A percentile compares a stretch with the other conserved stretches of the same genome.
phyloP scores from a whole-genome alignment of 805 yeast genomes.

The Kodamaea neixiangensis region DNA sequence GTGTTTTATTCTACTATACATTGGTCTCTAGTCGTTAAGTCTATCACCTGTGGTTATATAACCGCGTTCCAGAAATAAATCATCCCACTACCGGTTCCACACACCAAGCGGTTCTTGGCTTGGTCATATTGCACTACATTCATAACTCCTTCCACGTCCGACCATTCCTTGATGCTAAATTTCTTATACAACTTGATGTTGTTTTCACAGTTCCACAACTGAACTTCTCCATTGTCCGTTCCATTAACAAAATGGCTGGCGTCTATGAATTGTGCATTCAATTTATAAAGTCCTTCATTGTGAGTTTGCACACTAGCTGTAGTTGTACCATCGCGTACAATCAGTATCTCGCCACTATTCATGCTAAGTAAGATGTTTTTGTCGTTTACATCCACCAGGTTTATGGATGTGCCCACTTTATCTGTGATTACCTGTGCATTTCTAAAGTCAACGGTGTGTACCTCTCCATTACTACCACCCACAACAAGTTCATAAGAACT shows the following conservation, averaged over 20 bases:
- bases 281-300: conserved; percentile 10
- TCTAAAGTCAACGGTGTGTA: conserved; percentile 27
- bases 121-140: conserved; percentile 6
- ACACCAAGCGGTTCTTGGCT: conserved; percentile 16
- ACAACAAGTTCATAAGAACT: conserved; percentile 10
- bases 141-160: conserved; percentile 3
- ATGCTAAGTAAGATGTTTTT: not conserved
- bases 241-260: conserved; percentile 18
- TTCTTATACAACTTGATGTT: conserved; percentile 3
- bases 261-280: conserved; percentile 8
- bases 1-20: too few relatives aligned
- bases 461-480: conserved; percentile 25
- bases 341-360: conserved; percentile 5
- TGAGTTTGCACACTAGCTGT: not conserved
- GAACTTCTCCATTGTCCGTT: conserved; percentile 20
- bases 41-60: conserved; percentile 7
- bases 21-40: too few relatives aligned
- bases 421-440: conserved; percentile 10
- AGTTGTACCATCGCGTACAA: not conserved
- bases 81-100: conserved; percentile 22
- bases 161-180: not conserved
- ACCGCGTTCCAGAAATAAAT: conserved; percentile 27
- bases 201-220: conserved; percentile 15
- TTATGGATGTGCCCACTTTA: conserved; percentile 2
- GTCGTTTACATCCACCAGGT: conserved; percentile 3